phyloP scores from a whole-genome alignment of 2,329 filamentous ascomycete genomes.

The Coleophoma eucalyptorum region DNA sequence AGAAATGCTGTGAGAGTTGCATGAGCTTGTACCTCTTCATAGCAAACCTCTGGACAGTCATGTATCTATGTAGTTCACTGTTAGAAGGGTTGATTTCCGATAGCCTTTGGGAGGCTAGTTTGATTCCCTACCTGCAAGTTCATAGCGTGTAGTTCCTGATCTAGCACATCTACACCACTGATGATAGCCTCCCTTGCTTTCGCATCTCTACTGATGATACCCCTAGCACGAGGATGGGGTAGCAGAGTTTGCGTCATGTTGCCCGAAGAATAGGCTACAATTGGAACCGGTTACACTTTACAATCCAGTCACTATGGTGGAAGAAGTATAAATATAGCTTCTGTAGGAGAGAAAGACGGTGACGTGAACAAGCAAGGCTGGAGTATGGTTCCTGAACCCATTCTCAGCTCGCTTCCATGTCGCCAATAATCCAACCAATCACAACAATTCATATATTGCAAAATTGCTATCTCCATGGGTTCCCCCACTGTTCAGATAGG shows the following conservation, averaged over 20 bases:
- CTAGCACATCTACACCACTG: background rate
- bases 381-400: background rate
- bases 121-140: background rate
- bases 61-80: constrained; percentile 26
- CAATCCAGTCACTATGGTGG: background rate
- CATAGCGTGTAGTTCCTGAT: background rate
- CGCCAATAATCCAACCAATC: background rate
- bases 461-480: no score
- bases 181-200: background rate
- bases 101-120: background rate
- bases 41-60: constrained; percentile 43
- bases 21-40: constrained; percentile 45
- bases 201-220: background rate
- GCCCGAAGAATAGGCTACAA: background rate
- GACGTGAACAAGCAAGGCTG: no score
- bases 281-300: background rate
- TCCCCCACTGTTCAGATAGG: no score
- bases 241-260: background rate
- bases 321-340: background rate
- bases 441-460: background rate
- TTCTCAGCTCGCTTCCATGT: background rate
- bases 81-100: background rate
- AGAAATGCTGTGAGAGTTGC: constrained; percentile 41
- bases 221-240: background rate
- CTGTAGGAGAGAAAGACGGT: background rate